A percentile compares a stretch with the other conserved stretches of the same genome.
These are phyloP conservation scores for Nepenthes alata DNA, from an alignment of 179 eudicot species.

Conservation along the genomic window DNA sequence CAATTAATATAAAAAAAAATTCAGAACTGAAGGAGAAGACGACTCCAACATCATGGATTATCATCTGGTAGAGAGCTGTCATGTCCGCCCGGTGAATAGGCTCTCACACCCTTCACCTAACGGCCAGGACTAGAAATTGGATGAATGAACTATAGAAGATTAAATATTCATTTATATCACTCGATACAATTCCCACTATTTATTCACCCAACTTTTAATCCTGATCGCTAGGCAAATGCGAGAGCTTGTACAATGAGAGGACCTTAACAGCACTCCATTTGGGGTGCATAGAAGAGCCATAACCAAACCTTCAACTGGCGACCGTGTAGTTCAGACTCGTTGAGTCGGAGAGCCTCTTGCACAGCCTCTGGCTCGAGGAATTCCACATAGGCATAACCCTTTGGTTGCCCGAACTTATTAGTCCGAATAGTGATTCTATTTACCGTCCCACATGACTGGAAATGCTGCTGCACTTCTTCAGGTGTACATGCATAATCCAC, in stretches of 20 bases:
- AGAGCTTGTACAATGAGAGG: neutral
- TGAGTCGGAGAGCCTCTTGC: conserved; percentile 47
- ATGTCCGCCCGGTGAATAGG: no score
- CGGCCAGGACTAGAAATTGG: no score
- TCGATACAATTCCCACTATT: no score
- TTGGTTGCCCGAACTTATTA: conserved; percentile 52
- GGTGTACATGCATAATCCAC: conserved; percentile 67
- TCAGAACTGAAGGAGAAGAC: conserved; percentile 1
- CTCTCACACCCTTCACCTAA: no score
- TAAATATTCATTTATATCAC: no score
- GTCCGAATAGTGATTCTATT: conserved; percentile 54
- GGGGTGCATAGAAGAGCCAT: no score
- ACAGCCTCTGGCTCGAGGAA: conserved; percentile 43
- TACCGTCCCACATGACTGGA: conserved; percentile 51
- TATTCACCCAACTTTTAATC: no score
- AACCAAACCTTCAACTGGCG: conserved; percentile 47
- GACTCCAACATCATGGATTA: neutral
- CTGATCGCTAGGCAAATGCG: neutral
- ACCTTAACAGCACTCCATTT: no score
- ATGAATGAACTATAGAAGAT: no score
- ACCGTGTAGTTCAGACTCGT: conserved; percentile 55
- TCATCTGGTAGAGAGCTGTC: neutral
- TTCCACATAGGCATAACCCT: conserved; percentile 61
- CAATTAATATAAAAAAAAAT: conserved; percentile 3
- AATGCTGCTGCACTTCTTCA: conserved; percentile 59